A percentile compares a stretch with the other conserved stretches of the same genome.
phyloP scores from a whole-genome alignment of 2,329 filamentous ascomycete species.

The Gaeumannomyces tritici region DNA sequence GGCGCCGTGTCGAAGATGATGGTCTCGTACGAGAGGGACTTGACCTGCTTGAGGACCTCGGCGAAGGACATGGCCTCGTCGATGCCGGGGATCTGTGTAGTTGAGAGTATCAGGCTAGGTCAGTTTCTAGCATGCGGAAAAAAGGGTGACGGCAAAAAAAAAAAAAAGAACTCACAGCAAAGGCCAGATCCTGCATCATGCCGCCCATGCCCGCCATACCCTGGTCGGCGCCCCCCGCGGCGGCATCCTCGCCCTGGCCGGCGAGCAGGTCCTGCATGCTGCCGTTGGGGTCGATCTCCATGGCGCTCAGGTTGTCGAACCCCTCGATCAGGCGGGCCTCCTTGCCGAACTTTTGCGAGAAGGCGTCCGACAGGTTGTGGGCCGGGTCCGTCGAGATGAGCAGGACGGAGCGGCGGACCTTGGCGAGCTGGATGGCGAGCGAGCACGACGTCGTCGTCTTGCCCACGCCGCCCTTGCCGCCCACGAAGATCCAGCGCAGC shows the following conservation, averaged over 20 bases:
- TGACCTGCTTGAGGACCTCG: conserved; percentile 98
- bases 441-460: conserved; percentile 99
- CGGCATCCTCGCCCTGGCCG: conserved; percentile 60
- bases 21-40: conserved; percentile 95
- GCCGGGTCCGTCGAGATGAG: conserved; percentile 98
- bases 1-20: conserved; percentile 99
- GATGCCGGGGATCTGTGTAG: conserved; percentile 78
- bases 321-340: conserved; percentile 88
- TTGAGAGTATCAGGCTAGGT: background rate
- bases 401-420: conserved; percentile 87
- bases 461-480: conserved; percentile 94
- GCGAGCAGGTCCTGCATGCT: conserved; percentile 92
- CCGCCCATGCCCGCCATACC: conserved; percentile 66
- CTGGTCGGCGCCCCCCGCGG: conserved; percentile 41
- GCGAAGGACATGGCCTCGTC: conserved; percentile 99
- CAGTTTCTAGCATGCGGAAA: too few relatives aligned
- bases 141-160: background rate
- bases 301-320: conserved; percentile 88
- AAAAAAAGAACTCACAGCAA: conserved; percentile 54
- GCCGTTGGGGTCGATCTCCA: conserved; percentile 98
- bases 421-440: conserved; percentile 93
- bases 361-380: conserved; percentile 95
- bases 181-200: conserved; percentile 98
- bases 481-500: conserved; percentile 97
- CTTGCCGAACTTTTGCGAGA: conserved; percentile 98